Conservation (phyloP, 305 asterid genomes). For the Fraxinus paxiana region DNA sequence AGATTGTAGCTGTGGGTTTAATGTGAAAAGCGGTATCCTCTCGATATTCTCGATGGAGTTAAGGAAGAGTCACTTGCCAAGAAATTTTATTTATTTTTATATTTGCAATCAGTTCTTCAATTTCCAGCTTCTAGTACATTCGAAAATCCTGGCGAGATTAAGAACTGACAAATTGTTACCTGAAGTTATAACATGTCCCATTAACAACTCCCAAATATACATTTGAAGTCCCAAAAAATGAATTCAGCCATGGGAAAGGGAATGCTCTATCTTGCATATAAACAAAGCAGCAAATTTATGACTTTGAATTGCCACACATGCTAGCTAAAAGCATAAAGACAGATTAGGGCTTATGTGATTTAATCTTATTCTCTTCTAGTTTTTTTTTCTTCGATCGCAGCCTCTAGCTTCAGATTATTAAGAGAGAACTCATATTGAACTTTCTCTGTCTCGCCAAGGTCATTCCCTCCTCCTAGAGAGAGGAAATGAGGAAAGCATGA, state of each 20-base stretch:
- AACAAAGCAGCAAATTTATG: neutral
- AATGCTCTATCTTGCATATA: neutral
- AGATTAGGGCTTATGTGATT: neutral
- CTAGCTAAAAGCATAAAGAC: neutral
- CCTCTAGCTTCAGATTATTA: slow-evolving; percentile 1
- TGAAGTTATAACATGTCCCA: neutral
- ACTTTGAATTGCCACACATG: neutral
- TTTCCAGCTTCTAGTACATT: neutral
- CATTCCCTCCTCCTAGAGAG: neutral
- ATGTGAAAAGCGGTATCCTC: neutral
- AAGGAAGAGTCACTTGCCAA: neutral
- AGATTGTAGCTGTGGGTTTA: neutral
- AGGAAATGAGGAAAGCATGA: neutral
- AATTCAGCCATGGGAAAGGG: neutral
- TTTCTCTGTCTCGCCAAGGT: neutral
- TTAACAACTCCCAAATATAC: neutral
- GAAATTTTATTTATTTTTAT: neutral
- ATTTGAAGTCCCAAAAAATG: neutral
- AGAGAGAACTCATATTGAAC: neutral
- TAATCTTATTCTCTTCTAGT: neutral
- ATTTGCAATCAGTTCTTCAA: neutral
- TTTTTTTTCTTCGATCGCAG: neutral
- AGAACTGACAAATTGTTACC: neutral
- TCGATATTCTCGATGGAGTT: neutral
- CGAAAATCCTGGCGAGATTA: neutral